Percentiles rank a stretch among this genome's conserved stretches.
Conservation (phyloP, 257 asterid species). For the Rhazya stricta region DNA sequence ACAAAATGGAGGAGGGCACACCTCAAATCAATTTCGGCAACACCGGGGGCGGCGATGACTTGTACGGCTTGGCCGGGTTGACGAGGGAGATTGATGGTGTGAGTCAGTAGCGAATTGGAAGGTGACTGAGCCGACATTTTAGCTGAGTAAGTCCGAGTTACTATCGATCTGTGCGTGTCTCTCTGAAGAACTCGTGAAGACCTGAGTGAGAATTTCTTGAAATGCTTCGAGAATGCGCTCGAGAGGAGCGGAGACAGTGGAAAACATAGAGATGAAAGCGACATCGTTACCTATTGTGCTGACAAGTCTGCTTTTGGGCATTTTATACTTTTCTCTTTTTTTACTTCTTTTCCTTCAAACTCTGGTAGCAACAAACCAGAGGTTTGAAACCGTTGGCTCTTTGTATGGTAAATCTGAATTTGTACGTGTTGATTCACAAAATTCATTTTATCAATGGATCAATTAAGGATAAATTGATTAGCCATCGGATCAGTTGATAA, state of each 20-base stretch:
- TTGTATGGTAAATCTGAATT: too few species aligned
- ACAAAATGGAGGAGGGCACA: conserved; percentile 13
- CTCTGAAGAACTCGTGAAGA: conserved; percentile 16
- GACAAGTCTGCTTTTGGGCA: neutral
- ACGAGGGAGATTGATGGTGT: conserved; percentile 47
- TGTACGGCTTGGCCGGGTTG: conserved; percentile 58
- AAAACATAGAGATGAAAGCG: neutral
- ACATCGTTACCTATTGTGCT: conserved; percentile 12
- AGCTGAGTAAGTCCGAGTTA: conserved; percentile 17
- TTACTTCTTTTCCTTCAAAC: too few species aligned
- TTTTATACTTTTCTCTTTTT: neutral
- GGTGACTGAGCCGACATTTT: conserved; percentile 56
- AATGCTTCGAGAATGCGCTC: conserved; percentile 12
- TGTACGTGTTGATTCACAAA: too few species aligned
- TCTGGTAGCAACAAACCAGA: too few species aligned
- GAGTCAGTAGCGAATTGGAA: conserved; percentile 31
- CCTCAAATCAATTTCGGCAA: conserved; percentile 74
- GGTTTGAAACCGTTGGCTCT: too few species aligned
- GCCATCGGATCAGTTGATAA: too few species aligned
- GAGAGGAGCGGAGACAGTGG: conserved; percentile 6
- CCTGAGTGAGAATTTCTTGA: conserved; percentile 19
- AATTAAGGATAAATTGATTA: too few species aligned
- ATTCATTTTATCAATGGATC: too few species aligned
- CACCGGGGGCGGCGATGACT: conserved; percentile 62
- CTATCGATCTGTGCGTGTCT: conserved; percentile 10